Conservation (phyloP, 139 green algal genomes). For the Bryopsis sp. region DNA sequence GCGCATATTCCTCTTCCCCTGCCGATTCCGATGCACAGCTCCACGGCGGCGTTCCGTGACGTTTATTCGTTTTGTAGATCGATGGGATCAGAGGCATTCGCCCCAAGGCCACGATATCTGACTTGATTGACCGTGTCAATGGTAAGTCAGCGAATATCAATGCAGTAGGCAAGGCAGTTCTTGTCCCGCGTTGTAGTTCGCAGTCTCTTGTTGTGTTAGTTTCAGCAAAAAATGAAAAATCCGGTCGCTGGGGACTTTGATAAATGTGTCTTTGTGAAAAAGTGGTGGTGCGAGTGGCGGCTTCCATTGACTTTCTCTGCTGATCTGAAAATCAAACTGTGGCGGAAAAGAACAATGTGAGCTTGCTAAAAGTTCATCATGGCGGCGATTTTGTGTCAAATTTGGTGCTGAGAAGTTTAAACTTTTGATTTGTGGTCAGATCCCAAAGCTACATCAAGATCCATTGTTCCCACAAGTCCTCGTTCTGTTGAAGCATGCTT, state of each 20-base stretch:
- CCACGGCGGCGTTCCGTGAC: too few relatives aligned
- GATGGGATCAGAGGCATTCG: constrained; percentile 37
- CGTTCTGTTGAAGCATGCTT: constrained; percentile 75
- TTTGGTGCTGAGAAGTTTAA: constrained; percentile 18
- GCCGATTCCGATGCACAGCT: background rate
- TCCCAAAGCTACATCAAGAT: constrained; percentile 24
- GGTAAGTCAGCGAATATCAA: constrained; percentile 34
- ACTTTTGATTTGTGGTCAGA: too few relatives aligned
- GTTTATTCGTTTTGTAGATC: constrained; percentile 23
- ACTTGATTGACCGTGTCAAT: constrained; percentile 52
- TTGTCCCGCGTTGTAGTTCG: background rate
- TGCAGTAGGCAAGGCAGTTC: background rate
- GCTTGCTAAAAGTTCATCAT: background rate
- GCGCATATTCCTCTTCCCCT: background rate
- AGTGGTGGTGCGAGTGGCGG: background rate
- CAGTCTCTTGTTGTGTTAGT: background rate
- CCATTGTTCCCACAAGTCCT: constrained; percentile 57
- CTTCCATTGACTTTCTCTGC: background rate
- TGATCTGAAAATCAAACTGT: too few relatives aligned
- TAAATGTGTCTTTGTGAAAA: too few relatives aligned
- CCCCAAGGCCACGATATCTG: constrained; percentile 55
- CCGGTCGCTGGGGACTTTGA: background rate
- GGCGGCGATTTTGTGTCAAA: background rate
- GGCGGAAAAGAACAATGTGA: constrained; percentile 2
- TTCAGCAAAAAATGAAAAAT: background rate